Conservation (phyloP, 345 rosid species). For the Cardamine occulta region DNA sequence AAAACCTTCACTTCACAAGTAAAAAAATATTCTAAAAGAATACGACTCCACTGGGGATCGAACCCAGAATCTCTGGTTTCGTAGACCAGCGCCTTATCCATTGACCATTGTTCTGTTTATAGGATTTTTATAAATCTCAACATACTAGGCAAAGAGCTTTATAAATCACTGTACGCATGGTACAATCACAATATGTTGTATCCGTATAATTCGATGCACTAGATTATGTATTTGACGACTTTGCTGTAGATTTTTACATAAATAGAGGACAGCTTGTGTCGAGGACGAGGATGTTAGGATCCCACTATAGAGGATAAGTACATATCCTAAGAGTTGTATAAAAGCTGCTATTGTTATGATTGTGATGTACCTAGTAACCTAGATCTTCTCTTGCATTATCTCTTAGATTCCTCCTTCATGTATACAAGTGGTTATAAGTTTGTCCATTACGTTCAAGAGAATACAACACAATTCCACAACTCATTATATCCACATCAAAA, state of each 20-base stretch:
- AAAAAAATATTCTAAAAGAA: too few relatives aligned
- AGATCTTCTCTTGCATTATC: too few relatives aligned
- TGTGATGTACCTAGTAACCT: neutral
- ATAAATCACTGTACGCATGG: too few relatives aligned
- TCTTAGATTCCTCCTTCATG: too few relatives aligned
- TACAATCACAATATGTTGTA: too few relatives aligned
- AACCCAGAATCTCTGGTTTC: conserved; percentile 90
- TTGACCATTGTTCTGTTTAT: conserved; percentile 48
- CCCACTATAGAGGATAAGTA: neutral
- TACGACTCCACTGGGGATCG: conserved; percentile 72
- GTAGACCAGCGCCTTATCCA: conserved; percentile 98
- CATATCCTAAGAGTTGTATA: neutral
- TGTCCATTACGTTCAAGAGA: too few relatives aligned
- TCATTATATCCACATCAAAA: too few relatives aligned
- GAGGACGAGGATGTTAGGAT: neutral
- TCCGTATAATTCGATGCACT: neutral
- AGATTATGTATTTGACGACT: neutral
- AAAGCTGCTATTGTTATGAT: neutral
- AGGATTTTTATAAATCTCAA: too few relatives aligned
- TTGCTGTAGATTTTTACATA: neutral
- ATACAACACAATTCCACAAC: too few relatives aligned
- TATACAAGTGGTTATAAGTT: too few relatives aligned
- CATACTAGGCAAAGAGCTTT: too few relatives aligned
- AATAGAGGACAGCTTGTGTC: neutral
- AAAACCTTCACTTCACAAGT: too few relatives aligned